Percentiles rank a stretch among this genome's conserved stretches.
Evolutionary conservation across 2,329 filamentous ascomycete species (phyloP).

Genomic region (Hortaea sp.): DNA sequence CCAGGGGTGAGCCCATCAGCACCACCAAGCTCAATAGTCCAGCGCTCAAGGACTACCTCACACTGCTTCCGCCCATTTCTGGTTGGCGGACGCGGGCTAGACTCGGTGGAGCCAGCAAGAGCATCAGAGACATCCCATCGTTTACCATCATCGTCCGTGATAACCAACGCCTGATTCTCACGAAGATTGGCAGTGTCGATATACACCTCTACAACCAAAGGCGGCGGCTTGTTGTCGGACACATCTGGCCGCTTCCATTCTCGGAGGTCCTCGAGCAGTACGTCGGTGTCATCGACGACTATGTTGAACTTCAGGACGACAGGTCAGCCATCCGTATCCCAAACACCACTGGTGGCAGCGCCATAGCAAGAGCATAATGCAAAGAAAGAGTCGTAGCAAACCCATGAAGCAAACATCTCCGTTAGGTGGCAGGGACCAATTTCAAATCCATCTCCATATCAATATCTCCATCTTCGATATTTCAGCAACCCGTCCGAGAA

Average conservation of each 20-base stretch:
- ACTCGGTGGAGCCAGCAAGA: slow-evolving; percentile 52
- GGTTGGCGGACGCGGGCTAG: slow-evolving; percentile 38
- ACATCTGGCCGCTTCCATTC: slow-evolving; percentile 75
- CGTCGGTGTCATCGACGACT: slow-evolving; percentile 84
- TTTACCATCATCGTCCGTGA: slow-evolving; percentile 81
- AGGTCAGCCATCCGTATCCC: slow-evolving; percentile 1
- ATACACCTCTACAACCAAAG: slow-evolving; percentile 83
- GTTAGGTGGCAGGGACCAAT: too few species aligned
- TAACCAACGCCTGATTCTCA: slow-evolving; percentile 75
- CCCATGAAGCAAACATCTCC: neutral
- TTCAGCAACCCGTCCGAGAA: too few species aligned
- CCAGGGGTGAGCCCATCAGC: slow-evolving; percentile 43
- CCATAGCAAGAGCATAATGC: neutral
- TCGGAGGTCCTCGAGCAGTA: slow-evolving; percentile 69
- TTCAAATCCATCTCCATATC: too few species aligned
- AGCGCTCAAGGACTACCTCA: slow-evolving; percentile 81
- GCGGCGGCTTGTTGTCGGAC: slow-evolving; percentile 65
- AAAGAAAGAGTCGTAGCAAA: neutral
- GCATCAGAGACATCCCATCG: slow-evolving; percentile 86
- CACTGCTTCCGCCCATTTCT: slow-evolving; percentile 36
- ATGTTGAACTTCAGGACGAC: slow-evolving; percentile 67
- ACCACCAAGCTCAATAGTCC: slow-evolving; percentile 73
- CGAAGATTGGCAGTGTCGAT: slow-evolving; percentile 56
- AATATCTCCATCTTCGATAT: too few species aligned
- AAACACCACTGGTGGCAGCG: neutral